A percentile compares a stretch with the other conserved stretches of the same genome.
Evolutionary conservation across 108 stramenopile genomes (phyloP).

Genomic region (Stephanodiscus minutulus): DNA sequence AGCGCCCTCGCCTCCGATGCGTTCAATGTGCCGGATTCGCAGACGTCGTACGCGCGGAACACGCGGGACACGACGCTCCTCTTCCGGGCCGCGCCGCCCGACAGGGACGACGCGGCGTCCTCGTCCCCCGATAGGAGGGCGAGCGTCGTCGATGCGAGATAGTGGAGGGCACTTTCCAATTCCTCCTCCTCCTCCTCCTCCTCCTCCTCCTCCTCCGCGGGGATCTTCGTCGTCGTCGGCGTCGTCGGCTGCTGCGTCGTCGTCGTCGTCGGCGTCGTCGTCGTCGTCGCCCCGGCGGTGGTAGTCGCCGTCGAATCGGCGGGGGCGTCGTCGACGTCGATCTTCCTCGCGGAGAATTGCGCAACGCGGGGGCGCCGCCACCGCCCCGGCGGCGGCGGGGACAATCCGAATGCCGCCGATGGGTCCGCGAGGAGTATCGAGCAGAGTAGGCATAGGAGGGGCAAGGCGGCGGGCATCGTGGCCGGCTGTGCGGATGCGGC

Average conservation of each 20-base stretch:
- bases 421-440: background rate
- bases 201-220: background rate
- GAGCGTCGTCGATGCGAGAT: constrained; percentile 48
- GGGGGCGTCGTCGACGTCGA: background rate
- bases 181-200: background rate
- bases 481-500: too few relatives aligned
- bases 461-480: too few relatives aligned
- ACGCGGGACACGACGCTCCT: constrained; percentile 30
- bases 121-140: constrained; percentile 58
- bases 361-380: too few relatives aligned
- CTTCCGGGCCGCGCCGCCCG: constrained; percentile 43
- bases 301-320: background rate
- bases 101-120: constrained; percentile 29
- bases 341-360: too few relatives aligned
- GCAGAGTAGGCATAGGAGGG: background rate
- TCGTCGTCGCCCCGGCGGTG: background rate
- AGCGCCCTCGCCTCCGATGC: constrained; percentile 49
- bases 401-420: background rate
- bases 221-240: background rate
- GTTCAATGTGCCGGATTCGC: constrained; percentile 43
- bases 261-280: background rate
- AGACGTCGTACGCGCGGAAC: constrained; percentile 57
- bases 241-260: background rate
- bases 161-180: constrained; percentile 42
- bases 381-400: background rate